Base-by-base conservation (phyloP, 1,139 yeast species). In the Blastobotrys persicus region DNA sequence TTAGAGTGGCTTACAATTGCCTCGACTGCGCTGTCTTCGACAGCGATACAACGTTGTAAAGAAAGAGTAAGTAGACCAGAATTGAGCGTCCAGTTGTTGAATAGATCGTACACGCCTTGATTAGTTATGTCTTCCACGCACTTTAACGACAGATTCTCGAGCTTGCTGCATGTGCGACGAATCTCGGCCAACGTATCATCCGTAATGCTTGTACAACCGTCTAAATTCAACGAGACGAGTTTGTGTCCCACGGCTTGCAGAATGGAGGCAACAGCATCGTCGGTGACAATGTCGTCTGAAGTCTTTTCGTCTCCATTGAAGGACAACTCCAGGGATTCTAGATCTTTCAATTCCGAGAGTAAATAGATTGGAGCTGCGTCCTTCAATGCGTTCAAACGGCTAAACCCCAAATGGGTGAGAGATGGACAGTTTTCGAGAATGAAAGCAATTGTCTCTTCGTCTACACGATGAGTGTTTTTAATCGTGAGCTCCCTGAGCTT, bases 381-480 rank as follows among this genome's bases (percentile, higher is more conserved):
- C 44, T 73, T 76, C 33, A 92, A 66, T 1, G 92, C 92, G 62
- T 88, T 95, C 32, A 92, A 67, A 43, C 92, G 72, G 3, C 85
- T 78, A 34, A 92, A 67, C 1, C 80, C 73, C 33, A 85, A 63
- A 1, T 71, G 66, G 35, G 68, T 71, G 42, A 92, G 66, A 26
- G 73, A 71, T 0, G 72, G 61, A 61, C 89, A 79, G 52, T 77
- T 76, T 50, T 79, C 85, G 18, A 88, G 72, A 46, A 92, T 63
- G 16, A 82, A 68, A 3, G 80, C 75, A 31, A 89, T 65, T 0
- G 91, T 80, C 46, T 80, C 84, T 54, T 83, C 79, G 13, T 81
- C 77, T 56, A 92, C 83, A 51, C 98, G 73, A 64, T 92, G 96
- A 1, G 97, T 91, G 60, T 88, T 88, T 40, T 83, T 74, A 13